phyloP scores from a whole-genome alignment of 2,329 filamentous ascomycete genomes.

The Pyricularia pennisetigena region DNA sequence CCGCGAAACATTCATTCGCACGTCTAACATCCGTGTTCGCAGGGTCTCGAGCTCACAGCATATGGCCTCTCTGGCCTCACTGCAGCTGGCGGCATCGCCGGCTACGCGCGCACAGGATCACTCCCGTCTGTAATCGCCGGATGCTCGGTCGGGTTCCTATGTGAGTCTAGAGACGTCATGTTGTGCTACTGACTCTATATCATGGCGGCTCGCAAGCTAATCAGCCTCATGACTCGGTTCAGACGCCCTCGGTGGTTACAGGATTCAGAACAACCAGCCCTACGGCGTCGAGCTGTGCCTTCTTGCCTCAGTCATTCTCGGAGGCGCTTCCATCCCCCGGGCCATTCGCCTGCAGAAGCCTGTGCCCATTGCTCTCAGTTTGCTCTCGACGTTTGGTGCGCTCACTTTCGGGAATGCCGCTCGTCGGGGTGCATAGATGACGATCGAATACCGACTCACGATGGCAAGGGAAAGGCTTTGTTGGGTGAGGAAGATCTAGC shows the following conservation, averaged over 20 bases:
- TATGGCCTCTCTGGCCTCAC: constrained; percentile 74
- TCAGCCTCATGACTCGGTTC: background rate
- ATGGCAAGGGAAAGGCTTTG: background rate
- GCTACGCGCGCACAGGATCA: constrained; percentile 77
- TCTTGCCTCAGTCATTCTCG: constrained; percentile 76
- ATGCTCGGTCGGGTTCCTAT: constrained; percentile 63
- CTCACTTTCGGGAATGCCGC: constrained; percentile 69
- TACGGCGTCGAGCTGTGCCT: constrained; percentile 88
- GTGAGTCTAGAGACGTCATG: constrained; percentile 25
- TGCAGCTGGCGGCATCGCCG: constrained; percentile 76
- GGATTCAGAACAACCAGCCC: constrained; percentile 62
- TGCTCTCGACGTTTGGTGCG: constrained; percentile 70
- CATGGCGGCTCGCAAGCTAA: background rate
- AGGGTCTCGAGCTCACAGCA: constrained; percentile 43
- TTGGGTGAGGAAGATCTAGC: background rate
- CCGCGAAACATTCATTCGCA: background rate
- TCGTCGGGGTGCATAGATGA: constrained; percentile 26
- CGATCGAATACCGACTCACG: background rate
- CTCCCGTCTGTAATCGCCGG: constrained; percentile 81
- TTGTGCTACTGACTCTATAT: background rate
- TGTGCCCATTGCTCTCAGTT: constrained; percentile 68
- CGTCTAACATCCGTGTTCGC: background rate
- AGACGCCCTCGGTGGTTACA: constrained; percentile 73
- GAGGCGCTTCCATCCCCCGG: constrained; percentile 73
- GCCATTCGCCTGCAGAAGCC: constrained; percentile 79